Evolutionary conservation across 2,329 filamentous ascomycete species (phyloP), one percentile per base, ranked within the genome.

Genomic region (Fusarium coicis): DNA sequence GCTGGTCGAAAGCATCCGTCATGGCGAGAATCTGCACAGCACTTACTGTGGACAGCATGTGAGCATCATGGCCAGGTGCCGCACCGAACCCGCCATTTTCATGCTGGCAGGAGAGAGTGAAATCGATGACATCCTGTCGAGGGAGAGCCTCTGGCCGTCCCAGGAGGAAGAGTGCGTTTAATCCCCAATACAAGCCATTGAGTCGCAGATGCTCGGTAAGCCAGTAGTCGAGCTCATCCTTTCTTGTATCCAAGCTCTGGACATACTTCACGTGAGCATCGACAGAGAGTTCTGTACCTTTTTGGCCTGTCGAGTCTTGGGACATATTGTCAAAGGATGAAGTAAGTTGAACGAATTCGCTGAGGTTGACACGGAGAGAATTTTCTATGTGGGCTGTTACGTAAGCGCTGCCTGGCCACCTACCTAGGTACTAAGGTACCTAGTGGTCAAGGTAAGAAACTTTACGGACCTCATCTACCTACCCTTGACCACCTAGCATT

Each of bases 171-270:
- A 98, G 88, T 11, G 96, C 93, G 11, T 92, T 96, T 64, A 99
- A 84, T 19, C 96, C 96, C 96, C 96, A 99, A 83, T 99, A 99
- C 53, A 99, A 89, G 49, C 96, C 96, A 81, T 96, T 98, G 65
- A 99, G 89, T 69, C 96, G 94, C 75, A 99, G 88, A 81, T 99
- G 96, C 83, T 99, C 96, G 19, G 96, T 99, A 80, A 98, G 87
- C 93, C 96, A 98, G 85, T 98, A 99, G 82, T 98, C 95, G 77
- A 97, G 91, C 83, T 98, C 94, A 86, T 98, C 95, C 85, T 93
- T 95, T 80, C 93, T 92, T 74, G 92, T 95, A 83, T 99, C 95
- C 76, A 99, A 88, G 79, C 93, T 94, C 83, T 97, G 94, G 76
- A 99, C 94, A 82, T 98, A 99, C 80, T 91, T 90, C 78, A 98